Evolutionary conservation across 2,329 filamentous ascomycete species (phyloP).

Genomic region (Epichloe gansuensis): DNA sequence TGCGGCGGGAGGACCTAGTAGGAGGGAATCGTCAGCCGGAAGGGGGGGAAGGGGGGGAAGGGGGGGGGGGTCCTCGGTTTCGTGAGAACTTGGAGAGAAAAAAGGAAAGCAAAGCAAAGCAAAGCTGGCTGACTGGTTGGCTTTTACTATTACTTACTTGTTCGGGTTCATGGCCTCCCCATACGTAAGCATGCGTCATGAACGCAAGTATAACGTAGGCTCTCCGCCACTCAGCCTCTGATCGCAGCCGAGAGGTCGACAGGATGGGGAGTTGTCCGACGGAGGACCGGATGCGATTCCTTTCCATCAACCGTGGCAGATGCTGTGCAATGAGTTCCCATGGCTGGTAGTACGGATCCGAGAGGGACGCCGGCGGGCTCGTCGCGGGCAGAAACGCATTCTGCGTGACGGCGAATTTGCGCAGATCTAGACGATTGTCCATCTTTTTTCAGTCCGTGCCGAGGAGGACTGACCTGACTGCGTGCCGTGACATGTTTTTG

Average conservation of each 20-base stretch:
- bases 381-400: conserved; percentile 69
- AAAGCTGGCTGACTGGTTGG: too few species aligned
- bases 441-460: conserved; percentile 5
- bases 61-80: too few species aligned
- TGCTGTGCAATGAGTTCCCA: conserved; percentile 65
- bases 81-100: too few species aligned
- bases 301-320: conserved; percentile 53
- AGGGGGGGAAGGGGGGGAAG: too few species aligned
- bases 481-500: conserved; percentile 29
- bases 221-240: conserved; percentile 63
- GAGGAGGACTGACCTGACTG: conserved; percentile 12
- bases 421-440: conserved; percentile 15
- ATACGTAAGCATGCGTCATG: conserved; percentile 75
- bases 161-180: conserved; percentile 64
- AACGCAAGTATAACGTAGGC: conserved; percentile 72
- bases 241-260: conserved; percentile 47
- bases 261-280: conserved; percentile 58
- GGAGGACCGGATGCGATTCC: conserved; percentile 46
- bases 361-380: conserved; percentile 50
- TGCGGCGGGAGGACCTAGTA: conserved; percentile 53
- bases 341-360: conserved; percentile 59
- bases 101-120: neutral
- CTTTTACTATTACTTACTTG: conserved; percentile 39
- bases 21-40: too few species aligned
- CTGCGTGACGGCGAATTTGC: conserved; percentile 27